phyloP scores from a whole-genome alignment of 345 rosid genomes.

The Eucalyptus marginata region DNA sequence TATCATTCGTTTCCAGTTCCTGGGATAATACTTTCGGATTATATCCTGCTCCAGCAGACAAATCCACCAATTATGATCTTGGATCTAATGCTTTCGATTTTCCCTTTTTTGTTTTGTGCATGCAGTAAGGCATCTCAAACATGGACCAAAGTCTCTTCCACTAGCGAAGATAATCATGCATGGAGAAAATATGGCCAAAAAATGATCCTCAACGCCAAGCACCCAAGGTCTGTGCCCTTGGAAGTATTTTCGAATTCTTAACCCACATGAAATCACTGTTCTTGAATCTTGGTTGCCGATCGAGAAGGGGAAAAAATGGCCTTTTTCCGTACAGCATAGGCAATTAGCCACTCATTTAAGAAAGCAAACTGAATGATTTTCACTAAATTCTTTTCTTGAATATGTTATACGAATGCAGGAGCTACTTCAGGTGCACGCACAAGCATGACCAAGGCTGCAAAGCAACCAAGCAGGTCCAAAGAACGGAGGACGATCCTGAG shows the following conservation, averaged over 20 bases:
- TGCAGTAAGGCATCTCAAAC: conserved; percentile 40
- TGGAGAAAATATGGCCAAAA: conserved; percentile 98
- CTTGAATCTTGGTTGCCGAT: neutral
- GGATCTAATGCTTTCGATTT: neutral
- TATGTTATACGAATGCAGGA: conserved; percentile 29
- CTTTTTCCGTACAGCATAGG: neutral
- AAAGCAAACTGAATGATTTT: neutral
- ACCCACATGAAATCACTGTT: neutral
- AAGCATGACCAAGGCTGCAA: conserved; percentile 58
- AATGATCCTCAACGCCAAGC: conserved; percentile 44
- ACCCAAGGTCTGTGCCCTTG: conserved; percentile 43
- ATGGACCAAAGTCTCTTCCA: conserved; percentile 14
- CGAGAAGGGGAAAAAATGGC: neutral
- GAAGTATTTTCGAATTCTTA: neutral
- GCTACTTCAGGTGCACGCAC: conserved; percentile 76
- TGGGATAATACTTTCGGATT: neutral
- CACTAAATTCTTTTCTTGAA: neutral
- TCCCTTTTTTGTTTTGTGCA: neutral
- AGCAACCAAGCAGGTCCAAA: conserved; percentile 84
- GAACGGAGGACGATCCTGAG: conserved; percentile 28
- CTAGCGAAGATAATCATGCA: conserved; percentile 35
- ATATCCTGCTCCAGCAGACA: neutral
- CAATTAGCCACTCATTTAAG: neutral
- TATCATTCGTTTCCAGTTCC: neutral
- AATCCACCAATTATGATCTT: neutral